Conservation (phyloP, 1,284 basidiomycete genomes). For the Mycena sp. region DNA sequence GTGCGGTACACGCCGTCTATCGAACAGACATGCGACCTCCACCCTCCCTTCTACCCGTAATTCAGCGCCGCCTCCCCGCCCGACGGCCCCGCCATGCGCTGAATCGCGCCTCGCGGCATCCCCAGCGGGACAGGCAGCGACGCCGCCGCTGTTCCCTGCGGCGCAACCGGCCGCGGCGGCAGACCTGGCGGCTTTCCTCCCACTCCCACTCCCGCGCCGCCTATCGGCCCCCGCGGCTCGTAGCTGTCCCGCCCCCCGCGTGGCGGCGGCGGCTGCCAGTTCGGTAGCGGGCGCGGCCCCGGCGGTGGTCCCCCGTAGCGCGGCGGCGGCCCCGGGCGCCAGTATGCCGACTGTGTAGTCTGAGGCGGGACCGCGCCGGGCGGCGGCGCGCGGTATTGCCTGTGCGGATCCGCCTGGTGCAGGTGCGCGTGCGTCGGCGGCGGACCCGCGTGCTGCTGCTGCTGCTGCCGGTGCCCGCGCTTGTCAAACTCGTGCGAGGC, state of each 20-base stretch:
- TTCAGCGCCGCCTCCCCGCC: constrained; percentile 16
- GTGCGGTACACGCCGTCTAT: too few species aligned
- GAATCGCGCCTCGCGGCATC: constrained; percentile 6
- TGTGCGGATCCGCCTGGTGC: constrained; percentile 2
- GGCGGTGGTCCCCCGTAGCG: background rate
- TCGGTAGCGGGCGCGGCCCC: background rate
- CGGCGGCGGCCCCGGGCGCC: background rate
- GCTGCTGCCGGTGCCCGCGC: constrained; percentile 65
- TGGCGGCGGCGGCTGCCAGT: constrained; percentile 19
- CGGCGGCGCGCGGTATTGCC: constrained; percentile 18
- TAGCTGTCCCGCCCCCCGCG: constrained; percentile 17
- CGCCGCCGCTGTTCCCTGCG: constrained; percentile 21
- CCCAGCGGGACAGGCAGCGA: background rate
- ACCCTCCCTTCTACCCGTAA: constrained; percentile 28
- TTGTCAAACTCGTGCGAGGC: constrained; percentile 89
- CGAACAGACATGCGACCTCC: background rate
- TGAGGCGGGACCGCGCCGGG: constrained; percentile 10
- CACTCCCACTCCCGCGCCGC: constrained; percentile 5
- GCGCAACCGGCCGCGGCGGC: constrained; percentile 40
- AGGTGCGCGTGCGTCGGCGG: background rate
- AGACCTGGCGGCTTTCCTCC: constrained; percentile 35
- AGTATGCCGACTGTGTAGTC: background rate
- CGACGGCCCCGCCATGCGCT: background rate
- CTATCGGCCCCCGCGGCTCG: constrained; percentile 19
- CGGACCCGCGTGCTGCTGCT: constrained; percentile 15